phyloP scores from a whole-genome alignment of 257 asterid species.

The Solanum raphanifolium region DNA sequence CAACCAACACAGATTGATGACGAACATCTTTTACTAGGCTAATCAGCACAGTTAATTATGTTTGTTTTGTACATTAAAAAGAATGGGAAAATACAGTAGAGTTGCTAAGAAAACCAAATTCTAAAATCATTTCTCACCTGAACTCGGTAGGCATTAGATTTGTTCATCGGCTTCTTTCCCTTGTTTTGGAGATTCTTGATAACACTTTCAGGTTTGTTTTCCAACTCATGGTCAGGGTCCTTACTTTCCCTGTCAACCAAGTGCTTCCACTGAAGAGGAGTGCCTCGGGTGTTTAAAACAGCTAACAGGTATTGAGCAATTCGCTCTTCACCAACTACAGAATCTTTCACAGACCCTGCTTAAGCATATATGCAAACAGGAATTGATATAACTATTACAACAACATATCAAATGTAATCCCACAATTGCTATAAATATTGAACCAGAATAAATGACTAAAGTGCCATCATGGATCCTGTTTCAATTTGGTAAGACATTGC shows the following conservation, averaged over 20 bases:
- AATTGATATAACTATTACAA: not conserved
- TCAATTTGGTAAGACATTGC: not conserved
- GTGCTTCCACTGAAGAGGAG: conserved; percentile 88
- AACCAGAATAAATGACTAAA: not conserved
- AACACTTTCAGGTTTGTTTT: conserved; percentile 35
- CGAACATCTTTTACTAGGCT: not conserved
- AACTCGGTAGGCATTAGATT: conserved; percentile 44
- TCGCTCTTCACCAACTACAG: conserved; percentile 92
- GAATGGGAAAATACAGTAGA: not conserved
- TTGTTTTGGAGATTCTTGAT: conserved; percentile 45
- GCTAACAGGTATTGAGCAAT: conserved; percentile 80
- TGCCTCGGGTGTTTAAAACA: conserved; percentile 74
- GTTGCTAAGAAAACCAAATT: not conserved
- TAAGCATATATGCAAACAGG: not conserved
- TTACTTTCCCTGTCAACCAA: conserved; percentile 18
- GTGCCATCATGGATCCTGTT: not conserved
- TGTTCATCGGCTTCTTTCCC: conserved; percentile 29
- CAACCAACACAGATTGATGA: not conserved
- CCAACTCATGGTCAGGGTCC: conserved; percentile 12
- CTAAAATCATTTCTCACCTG: conserved; percentile 30
- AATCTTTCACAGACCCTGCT: conserved; percentile 93
- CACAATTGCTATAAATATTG: not conserved
- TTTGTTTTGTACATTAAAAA: not conserved
- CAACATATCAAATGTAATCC: too few relatives aligned
- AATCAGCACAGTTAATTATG: not conserved